Evolutionary conservation across 306 rosid species (phyloP).

Genomic region (Cucumis melo): DNA sequence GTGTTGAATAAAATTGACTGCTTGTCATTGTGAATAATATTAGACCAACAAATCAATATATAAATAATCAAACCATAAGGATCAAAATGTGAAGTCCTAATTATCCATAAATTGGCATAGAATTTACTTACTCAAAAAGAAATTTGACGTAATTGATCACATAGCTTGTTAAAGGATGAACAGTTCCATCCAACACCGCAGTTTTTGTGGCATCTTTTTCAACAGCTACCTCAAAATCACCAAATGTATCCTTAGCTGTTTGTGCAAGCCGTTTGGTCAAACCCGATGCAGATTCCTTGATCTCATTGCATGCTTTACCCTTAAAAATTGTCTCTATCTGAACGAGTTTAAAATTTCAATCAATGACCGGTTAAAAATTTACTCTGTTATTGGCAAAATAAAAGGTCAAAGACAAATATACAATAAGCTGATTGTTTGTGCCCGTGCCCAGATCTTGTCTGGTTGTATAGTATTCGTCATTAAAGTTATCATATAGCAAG

Average conservation of each 20-base stretch:
- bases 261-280: conserved; percentile 85
- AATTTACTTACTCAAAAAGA: conserved; percentile 76
- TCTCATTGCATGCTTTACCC: conserved; percentile 72
- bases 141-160: conserved; percentile 92
- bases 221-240: conserved; percentile 96
- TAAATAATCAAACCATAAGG: neutral
- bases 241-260: conserved; percentile 85
- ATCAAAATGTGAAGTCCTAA: neutral
- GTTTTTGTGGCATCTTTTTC: conserved; percentile 94
- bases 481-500: neutral
- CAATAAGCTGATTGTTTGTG: neutral
- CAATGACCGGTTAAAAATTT: conserved; percentile 4
- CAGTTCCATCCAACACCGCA: conserved; percentile 95
- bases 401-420: neutral
- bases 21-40: neutral
- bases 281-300: conserved; percentile 67
- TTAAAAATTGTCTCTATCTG: conserved; percentile 75
- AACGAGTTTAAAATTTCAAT: conserved; percentile 11
- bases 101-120: neutral
- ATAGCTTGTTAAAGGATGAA: conserved; percentile 94
- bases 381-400: neutral
- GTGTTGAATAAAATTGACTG: too few relatives aligned
- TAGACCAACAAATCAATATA: neutral
- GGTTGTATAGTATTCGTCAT: neutral
- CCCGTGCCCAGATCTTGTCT: neutral